Conservation (phyloP, 2,329 filamentous ascomycete genomes). For the Colletotrichum brevisporum region DNA sequence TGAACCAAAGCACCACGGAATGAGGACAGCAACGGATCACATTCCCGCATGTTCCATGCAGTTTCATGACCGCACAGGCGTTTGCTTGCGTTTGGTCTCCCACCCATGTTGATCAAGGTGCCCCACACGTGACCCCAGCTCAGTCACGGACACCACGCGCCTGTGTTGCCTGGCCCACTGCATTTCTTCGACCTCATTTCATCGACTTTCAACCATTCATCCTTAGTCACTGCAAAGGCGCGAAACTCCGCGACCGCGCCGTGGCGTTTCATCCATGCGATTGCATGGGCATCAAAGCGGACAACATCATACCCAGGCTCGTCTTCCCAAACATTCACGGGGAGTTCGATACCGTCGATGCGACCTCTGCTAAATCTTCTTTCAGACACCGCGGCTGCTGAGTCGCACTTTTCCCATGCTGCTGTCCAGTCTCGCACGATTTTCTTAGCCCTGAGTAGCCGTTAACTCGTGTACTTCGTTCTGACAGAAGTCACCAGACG, state of each 20-base stretch:
- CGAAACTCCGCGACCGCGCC: background rate
- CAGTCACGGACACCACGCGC: constrained; percentile 9
- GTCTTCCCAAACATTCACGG: constrained; percentile 26
- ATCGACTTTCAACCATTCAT: background rate
- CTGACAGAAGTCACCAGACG: no score
- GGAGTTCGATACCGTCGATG: no score
- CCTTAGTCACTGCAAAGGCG: background rate
- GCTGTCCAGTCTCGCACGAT: constrained; percentile 62
- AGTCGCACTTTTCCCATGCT: constrained; percentile 69
- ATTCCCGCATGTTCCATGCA: no score
- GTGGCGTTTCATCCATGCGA: background rate
- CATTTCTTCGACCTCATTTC: constrained; percentile 18
- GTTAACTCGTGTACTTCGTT: no score
- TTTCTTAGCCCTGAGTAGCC: constrained; percentile 59
- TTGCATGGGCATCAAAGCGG: no score
- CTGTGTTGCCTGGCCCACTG: constrained; percentile 3
- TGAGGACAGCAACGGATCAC: background rate
- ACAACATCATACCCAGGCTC: constrained; percentile 2
- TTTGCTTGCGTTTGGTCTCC: constrained; percentile 8
- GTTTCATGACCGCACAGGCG: constrained; percentile 7
- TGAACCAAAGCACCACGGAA: background rate
- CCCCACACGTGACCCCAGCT: constrained; percentile 39
- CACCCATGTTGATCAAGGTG: constrained; percentile 18
- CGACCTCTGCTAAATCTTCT: constrained; percentile 32
- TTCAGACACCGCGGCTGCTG: no score